Base-by-base conservation (phyloP, 257 asterid genomes). In the Lantana camara region DNA sequence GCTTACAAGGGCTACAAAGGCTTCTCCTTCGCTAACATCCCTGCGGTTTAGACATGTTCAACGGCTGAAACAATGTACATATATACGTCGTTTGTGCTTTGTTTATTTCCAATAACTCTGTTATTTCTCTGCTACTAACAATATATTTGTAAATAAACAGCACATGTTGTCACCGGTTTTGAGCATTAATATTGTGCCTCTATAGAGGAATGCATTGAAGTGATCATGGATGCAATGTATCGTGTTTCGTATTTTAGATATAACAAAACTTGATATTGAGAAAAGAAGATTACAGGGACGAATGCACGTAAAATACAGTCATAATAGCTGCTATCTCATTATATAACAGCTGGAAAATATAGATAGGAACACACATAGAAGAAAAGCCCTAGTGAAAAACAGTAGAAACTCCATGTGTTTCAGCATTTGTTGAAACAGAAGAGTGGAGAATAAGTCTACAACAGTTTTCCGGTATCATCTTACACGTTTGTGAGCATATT, bases 1-100 rank as follows among this genome's bases (percentile, higher is more conserved):
- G 97, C 97, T 9, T 86, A 86, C 79, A 86, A 89, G 83, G 97
- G 97, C 24, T 89, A 89, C 75, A 84, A 80, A 77, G 95, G 95
- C 66, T 89, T 89, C 88, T 84, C 96, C 47, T 89, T 89, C 59
- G 70, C 95, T 74, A 83, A 85, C 75, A 89, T 86, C 57, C 97
- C 95, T 64, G 75, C 89, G 6, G 94, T 84, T 60, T 89, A 84
- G 74, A 46, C 54, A 62, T 35, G 64, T 60, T 60, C 35, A 47
- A 68, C 56, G 67, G 37, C 53, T 50, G 58, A 17, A 24, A 24
- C 22, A 58, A 19, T 64, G 67, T 64, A 60, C 10, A 47, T 47
- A 67, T 47, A 68, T 20, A 20, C 49, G 15, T 67, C 22, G 50
- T 53, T 16, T 21, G 47, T 22, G n/a, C 64, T 42, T 34, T 37